Percentiles rank a stretch among this genome's conserved stretches.
These are phyloP conservation scores for Collybia sp. DNA, from an alignment of 768 basidiomycete genomes.

Conservation along the genomic window DNA sequence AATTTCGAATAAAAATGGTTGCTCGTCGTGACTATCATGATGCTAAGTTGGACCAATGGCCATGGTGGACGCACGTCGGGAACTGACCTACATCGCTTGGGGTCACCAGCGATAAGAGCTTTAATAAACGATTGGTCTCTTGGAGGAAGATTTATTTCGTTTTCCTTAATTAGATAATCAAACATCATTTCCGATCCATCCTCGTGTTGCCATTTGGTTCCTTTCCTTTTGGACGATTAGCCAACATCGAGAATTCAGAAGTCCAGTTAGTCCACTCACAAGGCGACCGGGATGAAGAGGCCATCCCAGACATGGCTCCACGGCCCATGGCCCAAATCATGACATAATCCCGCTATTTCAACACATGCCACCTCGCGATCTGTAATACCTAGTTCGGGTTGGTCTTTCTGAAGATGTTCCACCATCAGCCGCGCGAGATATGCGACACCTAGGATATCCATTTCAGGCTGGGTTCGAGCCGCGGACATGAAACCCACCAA, in stretches of 20 bases:
- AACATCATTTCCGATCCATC: conserved; percentile 83
- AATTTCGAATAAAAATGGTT: conserved; percentile 73
- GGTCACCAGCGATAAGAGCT: conserved; percentile 71
- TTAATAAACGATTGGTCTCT: conserved; percentile 63
- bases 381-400: conserved; percentile 61
- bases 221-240: conserved; percentile 29
- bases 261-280: conserved; percentile 37
- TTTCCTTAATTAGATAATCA: conserved; percentile 56
- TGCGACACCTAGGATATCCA: conserved; percentile 56
- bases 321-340: conserved; percentile 83
- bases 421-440: conserved; percentile 66
- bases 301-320: conserved; percentile 86
- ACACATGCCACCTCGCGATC: conserved; percentile 73
- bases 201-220: conserved; percentile 66
- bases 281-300: conserved; percentile 60
- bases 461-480: conserved; percentile 2
- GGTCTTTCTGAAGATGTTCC: conserved; percentile 47
- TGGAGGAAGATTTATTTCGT: conserved; percentile 41
- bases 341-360: conserved; percentile 76
- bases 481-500: conserved; percentile 44
- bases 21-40: not conserved
- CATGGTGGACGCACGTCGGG: not conserved
- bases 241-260: not conserved
- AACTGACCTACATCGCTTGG: conserved; percentile 45
- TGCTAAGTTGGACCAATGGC: not conserved